Percentiles rank a stretch among this genome's conserved stretches.
These are phyloP conservation scores for Penicillium samsonianum DNA, from an alignment of 495 filamentous ascomycete species.

Conservation along the genomic window DNA sequence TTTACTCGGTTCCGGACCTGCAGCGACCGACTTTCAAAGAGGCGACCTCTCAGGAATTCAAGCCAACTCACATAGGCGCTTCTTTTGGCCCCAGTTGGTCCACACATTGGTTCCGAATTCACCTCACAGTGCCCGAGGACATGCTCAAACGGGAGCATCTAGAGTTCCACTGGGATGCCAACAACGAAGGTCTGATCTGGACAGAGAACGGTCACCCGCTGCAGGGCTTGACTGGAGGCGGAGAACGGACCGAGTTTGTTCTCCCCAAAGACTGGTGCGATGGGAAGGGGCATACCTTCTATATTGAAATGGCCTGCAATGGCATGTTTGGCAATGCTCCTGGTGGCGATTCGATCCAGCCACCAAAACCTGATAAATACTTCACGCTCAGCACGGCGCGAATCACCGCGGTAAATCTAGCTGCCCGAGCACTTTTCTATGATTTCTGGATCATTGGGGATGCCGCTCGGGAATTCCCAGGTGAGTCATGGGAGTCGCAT, in stretches of 20 bases:
- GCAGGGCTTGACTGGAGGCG: conserved; percentile 90
- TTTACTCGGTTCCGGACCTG: conserved; percentile 80
- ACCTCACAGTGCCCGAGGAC: conserved; percentile 71
- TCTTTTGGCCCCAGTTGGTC: conserved; percentile 94
- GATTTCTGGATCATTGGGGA: conserved; percentile 97
- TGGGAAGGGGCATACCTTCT: conserved; percentile 83
- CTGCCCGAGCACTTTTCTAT: conserved; percentile 78
- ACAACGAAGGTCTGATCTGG: conserved; percentile 91
- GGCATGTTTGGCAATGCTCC: conserved; percentile 95
- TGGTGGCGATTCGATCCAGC: conserved; percentile 84
- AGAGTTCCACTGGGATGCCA: conserved; percentile 94
- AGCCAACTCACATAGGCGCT: conserved; percentile 70
- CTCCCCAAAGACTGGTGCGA: conserved; percentile 78
- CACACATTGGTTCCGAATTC: conserved; percentile 95
- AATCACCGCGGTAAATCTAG: conserved; percentile 84
- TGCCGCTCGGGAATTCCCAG: conserved; percentile 77
- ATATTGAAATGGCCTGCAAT: conserved; percentile 98
- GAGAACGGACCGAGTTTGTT: conserved; percentile 87
- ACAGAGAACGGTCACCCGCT: conserved; percentile 82
- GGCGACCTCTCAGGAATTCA: conserved; percentile 78
- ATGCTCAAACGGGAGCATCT: conserved; percentile 72
- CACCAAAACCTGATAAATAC: conserved; percentile 77
- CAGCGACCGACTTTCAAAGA: conserved; percentile 86
- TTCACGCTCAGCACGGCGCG: conserved; percentile 77
- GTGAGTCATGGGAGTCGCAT: conserved; percentile 82